Base-by-base conservation (phyloP, 768 basidiomycete species). In the Pisolithus sp. region DNA sequence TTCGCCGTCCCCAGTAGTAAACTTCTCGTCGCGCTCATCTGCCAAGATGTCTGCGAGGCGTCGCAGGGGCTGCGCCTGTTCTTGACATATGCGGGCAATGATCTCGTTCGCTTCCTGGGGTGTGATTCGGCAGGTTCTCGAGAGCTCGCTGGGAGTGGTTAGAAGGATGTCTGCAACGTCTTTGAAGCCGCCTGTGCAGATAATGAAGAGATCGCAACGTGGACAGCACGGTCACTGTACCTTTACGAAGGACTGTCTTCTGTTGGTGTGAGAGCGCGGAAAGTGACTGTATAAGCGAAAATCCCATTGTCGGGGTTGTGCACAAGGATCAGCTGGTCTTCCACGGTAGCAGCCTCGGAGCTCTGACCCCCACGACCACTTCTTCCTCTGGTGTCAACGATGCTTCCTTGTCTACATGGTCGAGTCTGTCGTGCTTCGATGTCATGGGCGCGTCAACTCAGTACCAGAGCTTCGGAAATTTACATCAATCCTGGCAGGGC, bases 1-100 rank as follows among this genome's bases (percentile, higher is more conserved):
- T 18, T 70, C 60, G 2, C 63, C 52, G 62, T 95, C 90, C 1
- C 93, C 93, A 0, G 88, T 88, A 0, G 88, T 82, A 58, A 88
- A 80, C 48, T 67, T 72, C 46, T 78, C 74, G 26, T 73, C 70
- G 38, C n/a, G 39, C 13, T 69, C 71, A 37, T 71, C 63, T 3
- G 62, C 50, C 51, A 61, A 53, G 42, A 72, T 60, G 3, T 73
- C 67, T 31, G 70, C 70, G n/a, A 87, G 69, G n/a, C 62, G 58
- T 18, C 57, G 63, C 9, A 78, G 65, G 24, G 63, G 62, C 20
- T 71, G 72, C 5, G 68, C 63, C 24, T 75, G 68, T 41, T 71
- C 73, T 17, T 62, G 65, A 54, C 79, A 81, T 18, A 85, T 70
- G 39, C 64, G 59, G 39, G 79, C 69, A 36, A 89, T 60, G 48